Evolutionary conservation across 352 stramenopile species (phyloP), one percentile per base, ranked within the genome.

Genomic region (Globisporangium nagaii): DNA sequence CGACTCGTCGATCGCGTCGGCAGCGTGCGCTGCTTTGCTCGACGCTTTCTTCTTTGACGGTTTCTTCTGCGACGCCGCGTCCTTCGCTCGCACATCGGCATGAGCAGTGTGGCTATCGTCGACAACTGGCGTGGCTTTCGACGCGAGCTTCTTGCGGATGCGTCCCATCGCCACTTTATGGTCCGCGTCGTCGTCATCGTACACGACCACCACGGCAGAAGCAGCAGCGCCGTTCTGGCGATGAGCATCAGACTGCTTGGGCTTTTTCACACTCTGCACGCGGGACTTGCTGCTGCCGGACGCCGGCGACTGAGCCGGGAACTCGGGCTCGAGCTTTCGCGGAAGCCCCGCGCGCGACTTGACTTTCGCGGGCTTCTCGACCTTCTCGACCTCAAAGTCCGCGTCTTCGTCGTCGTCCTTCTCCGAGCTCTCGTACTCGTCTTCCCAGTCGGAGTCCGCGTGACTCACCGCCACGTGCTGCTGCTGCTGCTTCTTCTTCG

Each of bases 401-500:
- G 5, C 39, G 27, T 55, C 46, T 3, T 52, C n/a, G 17, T 32
- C 43, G 53, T 53, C 43, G 36, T 53, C 43, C 17, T 50, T 32
- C 43, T 50, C 43, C 0, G 48, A 55, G 12, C 48, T 44, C n/a
- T 55, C 48, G 22, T 46, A 43, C 15, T 46, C 48, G 48, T 55
- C 48, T 43, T 46, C 46, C 39, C 49, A 62, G 20, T 61, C 55
- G 8, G 25, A 45, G 1, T 56, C 47, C n/a, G n/a, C 56, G 2
- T 68, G 51, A n/a, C n/a, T n/a, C 17, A 63, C n/a, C 15, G 43
- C 64, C 11, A 22, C 37, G 27, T 45, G 24, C 40, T 15, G 47
- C 37, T 17, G 34, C 44, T 30, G 45, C 44, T 8, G 19, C 42
- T 49, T 22, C 17, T 32, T 31, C 25, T 35, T 34, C 24, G 28